These are phyloP conservation scores for Rhizophagus sp. DNA, from an alignment of 192 early-diverging fungal species.

Conservation along the genomic window DNA sequence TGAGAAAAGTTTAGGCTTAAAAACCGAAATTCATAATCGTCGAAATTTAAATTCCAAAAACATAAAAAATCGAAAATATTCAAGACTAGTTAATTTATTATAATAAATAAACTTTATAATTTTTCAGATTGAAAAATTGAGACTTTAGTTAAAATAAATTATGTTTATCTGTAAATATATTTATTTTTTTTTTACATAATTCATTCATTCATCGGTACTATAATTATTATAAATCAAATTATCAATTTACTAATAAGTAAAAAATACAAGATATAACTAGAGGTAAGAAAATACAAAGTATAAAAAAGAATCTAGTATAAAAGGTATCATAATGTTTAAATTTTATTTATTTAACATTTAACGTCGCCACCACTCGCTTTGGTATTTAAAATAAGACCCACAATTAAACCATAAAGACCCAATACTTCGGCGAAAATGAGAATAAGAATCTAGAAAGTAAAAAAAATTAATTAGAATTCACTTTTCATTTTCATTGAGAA, in stretches of 20 bases:
- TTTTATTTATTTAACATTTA: neutral
- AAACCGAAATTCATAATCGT: too few species aligned
- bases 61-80: too few species aligned
- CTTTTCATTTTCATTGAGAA: neutral
- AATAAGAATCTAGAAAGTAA: slow-evolving; percentile 61
- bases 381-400: slow-evolving; percentile 83
- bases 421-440: slow-evolving; percentile 90
- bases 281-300: neutral
- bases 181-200: neutral
- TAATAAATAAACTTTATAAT: too few species aligned
- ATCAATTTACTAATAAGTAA: neutral
- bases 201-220: too few species aligned
- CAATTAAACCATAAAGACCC: slow-evolving; percentile 85
- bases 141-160: neutral
- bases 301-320: neutral
- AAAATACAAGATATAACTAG: neutral
- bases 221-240: neutral
- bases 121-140: too few species aligned
- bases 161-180: neutral
- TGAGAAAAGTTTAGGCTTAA: too few species aligned
- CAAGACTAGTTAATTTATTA: too few species aligned
- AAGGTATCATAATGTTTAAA: neutral
- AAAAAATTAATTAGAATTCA: neutral
- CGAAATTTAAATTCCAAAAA: too few species aligned
- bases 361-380: slow-evolving; percentile 53